Percentiles rank a stretch among this genome's conserved stretches.
phyloP scores from a whole-genome alignment of 2,329 filamentous ascomycete genomes.

The Pseudocercospora ulei region DNA sequence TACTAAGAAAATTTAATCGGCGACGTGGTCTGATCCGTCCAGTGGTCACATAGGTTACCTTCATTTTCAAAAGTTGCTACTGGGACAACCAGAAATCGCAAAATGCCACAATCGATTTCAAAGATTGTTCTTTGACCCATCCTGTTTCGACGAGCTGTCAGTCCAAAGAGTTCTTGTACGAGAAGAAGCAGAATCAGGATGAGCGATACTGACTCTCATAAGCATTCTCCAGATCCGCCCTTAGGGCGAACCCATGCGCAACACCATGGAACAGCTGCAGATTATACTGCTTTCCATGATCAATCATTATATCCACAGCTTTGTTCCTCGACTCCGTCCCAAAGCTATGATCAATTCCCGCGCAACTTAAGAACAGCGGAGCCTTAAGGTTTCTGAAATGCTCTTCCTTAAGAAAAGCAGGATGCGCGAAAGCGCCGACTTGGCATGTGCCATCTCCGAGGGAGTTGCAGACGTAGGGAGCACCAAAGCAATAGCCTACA shows the following conservation, averaged over 20 bases:
- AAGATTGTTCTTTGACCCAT: slow-evolving; percentile 10
- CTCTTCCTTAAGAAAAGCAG: slow-evolving; percentile 42
- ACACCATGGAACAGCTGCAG: slow-evolving; percentile 33
- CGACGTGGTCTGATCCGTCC: no score
- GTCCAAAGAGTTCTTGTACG: neutral
- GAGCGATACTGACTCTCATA: slow-evolving; percentile 37
- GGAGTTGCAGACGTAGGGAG: slow-evolving; percentile 12
- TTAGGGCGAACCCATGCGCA: slow-evolving; percentile 34
- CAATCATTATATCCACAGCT: slow-evolving; percentile 40
- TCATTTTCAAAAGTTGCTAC: slow-evolving; percentile 1
- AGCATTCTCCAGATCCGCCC: slow-evolving; percentile 38
- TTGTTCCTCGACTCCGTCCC: slow-evolving; percentile 34
- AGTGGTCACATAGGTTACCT: no score
- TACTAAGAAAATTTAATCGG: no score
- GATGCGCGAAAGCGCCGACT: slow-evolving; percentile 46
- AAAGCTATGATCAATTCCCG: slow-evolving; percentile 43
- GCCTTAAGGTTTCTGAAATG: slow-evolving; percentile 22
- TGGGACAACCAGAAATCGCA: slow-evolving; percentile 9
- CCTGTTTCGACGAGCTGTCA: slow-evolving; percentile 1
- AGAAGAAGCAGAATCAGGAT: neutral
- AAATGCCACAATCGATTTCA: slow-evolving; percentile 8
- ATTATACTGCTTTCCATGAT: slow-evolving; percentile 33
- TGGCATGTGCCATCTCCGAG: slow-evolving; percentile 27
- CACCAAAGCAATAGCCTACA: slow-evolving; percentile 32
- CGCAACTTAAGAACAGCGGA: slow-evolving; percentile 42